Conservation (phyloP, 805 yeast species). For the Ogataea kodamae region DNA sequence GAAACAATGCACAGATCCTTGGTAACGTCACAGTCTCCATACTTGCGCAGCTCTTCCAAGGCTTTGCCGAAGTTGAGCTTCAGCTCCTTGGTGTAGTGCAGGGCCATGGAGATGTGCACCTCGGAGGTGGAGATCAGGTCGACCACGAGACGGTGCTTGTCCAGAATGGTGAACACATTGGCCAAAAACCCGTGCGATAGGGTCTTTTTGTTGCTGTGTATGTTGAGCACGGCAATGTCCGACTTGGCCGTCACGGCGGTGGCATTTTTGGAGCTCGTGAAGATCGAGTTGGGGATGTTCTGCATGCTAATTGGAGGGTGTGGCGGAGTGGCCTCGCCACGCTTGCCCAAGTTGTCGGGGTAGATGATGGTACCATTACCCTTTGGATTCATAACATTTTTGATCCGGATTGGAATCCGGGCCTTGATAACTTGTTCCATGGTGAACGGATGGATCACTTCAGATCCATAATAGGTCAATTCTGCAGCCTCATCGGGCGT, state of each 20-base stretch:
- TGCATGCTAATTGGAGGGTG: conserved; percentile 85
- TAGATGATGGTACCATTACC: conserved; percentile 93
- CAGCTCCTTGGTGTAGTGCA: conserved; percentile 69
- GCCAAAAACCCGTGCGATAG: conserved; percentile 95
- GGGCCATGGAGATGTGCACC: conserved; percentile 97
- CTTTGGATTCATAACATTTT: conserved; percentile 90
- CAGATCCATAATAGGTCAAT: conserved; percentile 94
- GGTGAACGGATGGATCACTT: conserved; percentile 97
- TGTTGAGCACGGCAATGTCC: conserved; percentile 85
- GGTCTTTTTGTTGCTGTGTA: conserved; percentile 91
- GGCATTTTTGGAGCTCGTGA: conserved; percentile 60
- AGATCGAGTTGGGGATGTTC: conserved; percentile 37
- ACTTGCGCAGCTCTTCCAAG: conserved; percentile 67
- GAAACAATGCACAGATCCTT: conserved; percentile 88
- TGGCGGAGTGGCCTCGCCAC: conserved; percentile 89
- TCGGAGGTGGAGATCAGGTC: conserved; percentile 96
- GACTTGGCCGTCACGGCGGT: conserved; percentile 96
- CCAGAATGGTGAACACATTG: conserved; percentile 80
- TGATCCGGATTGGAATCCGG: conserved; percentile 92
- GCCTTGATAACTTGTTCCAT: conserved; percentile 99
- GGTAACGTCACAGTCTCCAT: conserved; percentile 88
- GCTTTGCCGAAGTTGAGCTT: conserved; percentile 61
- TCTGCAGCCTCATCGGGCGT: conserved; percentile 99
- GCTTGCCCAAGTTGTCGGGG: conserved; percentile 82
- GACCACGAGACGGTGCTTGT: conserved; percentile 80